Conservation (phyloP, 2,329 filamentous ascomycete species). For the Lasiodiplodia sp. region DNA sequence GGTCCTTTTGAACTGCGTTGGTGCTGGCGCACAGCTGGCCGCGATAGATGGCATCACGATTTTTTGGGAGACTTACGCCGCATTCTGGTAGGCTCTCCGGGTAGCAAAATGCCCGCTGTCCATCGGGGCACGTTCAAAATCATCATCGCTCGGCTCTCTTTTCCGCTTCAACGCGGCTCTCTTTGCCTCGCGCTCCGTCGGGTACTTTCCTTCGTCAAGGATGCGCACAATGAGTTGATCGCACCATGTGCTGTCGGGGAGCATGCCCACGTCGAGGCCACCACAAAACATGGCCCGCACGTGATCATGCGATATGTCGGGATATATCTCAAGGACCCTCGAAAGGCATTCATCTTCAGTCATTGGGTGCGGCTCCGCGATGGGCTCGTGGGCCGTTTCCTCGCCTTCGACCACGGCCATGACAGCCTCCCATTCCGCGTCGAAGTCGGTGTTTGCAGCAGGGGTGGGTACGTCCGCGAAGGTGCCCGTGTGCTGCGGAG, state of each 20-base stretch:
- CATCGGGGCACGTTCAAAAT: background rate
- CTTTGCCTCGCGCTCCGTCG: slow-evolving; percentile 41
- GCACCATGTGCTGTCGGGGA: slow-evolving; percentile 36
- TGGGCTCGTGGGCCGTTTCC: too few species aligned
- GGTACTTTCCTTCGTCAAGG: slow-evolving; percentile 43
- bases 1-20: background rate
- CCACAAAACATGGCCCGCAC: slow-evolving; percentile 40
- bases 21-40: slow-evolving; percentile 16
- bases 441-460: background rate
- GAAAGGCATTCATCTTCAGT: slow-evolving; percentile 41
- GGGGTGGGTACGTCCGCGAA: background rate
- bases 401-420: background rate
- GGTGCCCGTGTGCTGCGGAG: background rate
- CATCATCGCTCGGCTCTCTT: slow-evolving; percentile 29
- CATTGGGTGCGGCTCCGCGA: background rate
- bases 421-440: background rate
- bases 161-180: slow-evolving; percentile 43
- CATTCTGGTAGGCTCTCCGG: slow-evolving; percentile 7
- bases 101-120: background rate
- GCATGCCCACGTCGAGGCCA: slow-evolving; percentile 36
- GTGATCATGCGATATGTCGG: slow-evolving; percentile 44
- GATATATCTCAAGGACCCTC: slow-evolving; percentile 44
- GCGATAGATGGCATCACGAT: background rate
- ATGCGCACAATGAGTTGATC: slow-evolving; percentile 41
- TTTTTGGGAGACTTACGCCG: slow-evolving; percentile 2